phyloP scores from a whole-genome alignment of 441 rosid species.

The Syzygium syzygioides region DNA sequence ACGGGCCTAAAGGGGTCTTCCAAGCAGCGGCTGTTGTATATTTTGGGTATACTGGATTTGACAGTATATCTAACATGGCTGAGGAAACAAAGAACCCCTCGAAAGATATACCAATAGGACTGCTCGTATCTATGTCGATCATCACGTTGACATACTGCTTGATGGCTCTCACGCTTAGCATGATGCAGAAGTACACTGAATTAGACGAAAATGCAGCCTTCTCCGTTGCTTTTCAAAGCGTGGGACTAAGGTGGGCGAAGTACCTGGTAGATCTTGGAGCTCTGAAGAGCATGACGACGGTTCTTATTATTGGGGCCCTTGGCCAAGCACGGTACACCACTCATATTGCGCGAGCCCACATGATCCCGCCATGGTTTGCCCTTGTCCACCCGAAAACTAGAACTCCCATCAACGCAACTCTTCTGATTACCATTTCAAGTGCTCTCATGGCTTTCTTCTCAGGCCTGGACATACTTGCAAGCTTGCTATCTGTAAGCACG shows the following conservation, averaged over 20 bases:
- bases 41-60: constrained; percentile 39
- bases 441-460: constrained; percentile 30
- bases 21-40: constrained; percentile 37
- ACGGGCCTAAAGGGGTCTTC: constrained; percentile 28
- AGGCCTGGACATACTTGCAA: constrained; percentile 15
- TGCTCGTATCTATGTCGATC: constrained; percentile 43
- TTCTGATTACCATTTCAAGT: constrained; percentile 21
- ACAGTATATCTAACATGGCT: constrained; percentile 40
- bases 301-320: constrained; percentile 37
- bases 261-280: constrained; percentile 42
- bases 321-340: constrained; percentile 39
- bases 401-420: constrained; percentile 40
- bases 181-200: constrained; percentile 39
- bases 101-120: constrained; percentile 37
- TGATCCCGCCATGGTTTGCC: constrained; percentile 60
- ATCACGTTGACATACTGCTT: constrained; percentile 38
- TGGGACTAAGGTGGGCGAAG: constrained; percentile 45
- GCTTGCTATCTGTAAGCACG: constrained; percentile 24
- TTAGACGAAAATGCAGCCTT: constrained; percentile 32
- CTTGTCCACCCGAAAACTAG: constrained; percentile 44
- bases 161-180: constrained; percentile 37
- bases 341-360: constrained; percentile 46
- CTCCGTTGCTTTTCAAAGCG: constrained; percentile 35
- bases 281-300: constrained; percentile 48
- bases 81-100: constrained; percentile 49